phyloP scores from a whole-genome alignment of 78 protist genomes.

The Cavenderia fasciculata region DNA sequence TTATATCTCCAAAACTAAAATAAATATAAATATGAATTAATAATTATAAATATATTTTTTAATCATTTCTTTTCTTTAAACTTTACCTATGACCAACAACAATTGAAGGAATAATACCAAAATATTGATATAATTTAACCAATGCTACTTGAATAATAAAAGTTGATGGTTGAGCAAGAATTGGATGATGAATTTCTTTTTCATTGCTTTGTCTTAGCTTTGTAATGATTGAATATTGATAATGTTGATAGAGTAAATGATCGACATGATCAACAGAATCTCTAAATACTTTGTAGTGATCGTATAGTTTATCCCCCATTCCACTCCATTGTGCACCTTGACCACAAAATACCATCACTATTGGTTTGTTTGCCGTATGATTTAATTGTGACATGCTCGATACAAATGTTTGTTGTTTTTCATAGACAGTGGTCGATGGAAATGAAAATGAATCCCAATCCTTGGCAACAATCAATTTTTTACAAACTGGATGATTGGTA shows the following conservation, averaged over 20 bases:
- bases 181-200: constrained; percentile 2
- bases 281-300: background rate
- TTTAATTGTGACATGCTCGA: background rate
- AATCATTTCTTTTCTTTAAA: background rate
- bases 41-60: background rate
- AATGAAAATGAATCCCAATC: constrained; percentile 5
- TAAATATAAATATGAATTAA: background rate
- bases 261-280: background rate
- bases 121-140: background rate
- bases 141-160: constrained; percentile 1
- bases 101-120: background rate
- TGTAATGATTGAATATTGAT: background rate
- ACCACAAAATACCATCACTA: background rate
- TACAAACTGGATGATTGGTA: background rate
- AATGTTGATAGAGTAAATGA: background rate
- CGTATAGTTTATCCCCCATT: background rate
- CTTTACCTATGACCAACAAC: constrained; percentile 21
- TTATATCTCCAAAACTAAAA: constrained; percentile 51
- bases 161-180: constrained; percentile 4
- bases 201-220: background rate
- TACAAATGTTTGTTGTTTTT: background rate
- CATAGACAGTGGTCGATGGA: background rate
- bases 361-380: background rate
- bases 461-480: background rate
- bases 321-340: background rate